Percentiles rank a stretch among this genome's conserved stretches.
These are phyloP conservation scores for Atkinsonella hypoxylon DNA, from an alignment of 2,329 filamentous ascomycete species.

Conservation along the genomic window DNA sequence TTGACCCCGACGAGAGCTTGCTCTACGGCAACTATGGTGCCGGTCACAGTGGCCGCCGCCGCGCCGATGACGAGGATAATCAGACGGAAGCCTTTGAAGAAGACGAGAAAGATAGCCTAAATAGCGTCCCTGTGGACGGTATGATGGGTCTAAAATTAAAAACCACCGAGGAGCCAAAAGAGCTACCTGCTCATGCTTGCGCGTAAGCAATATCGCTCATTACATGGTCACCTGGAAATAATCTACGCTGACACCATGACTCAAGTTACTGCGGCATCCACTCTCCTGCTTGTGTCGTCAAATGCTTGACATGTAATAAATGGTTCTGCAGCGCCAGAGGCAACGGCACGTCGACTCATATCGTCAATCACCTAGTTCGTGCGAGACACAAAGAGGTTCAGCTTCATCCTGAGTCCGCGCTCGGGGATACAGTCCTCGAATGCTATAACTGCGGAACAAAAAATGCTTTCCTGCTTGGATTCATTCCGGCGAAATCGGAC, in stretches of 20 bases:
- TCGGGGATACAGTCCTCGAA: constrained; percentile 92
- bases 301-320: constrained; percentile 89
- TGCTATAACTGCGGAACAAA: constrained; percentile 99
- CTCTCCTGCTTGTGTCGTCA: constrained; percentile 88
- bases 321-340: constrained; percentile 98
- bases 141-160: constrained; percentile 51
- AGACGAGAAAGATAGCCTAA: constrained; percentile 64
- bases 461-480: constrained; percentile 93
- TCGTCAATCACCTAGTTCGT: constrained; percentile 94
- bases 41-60: constrained; percentile 45
- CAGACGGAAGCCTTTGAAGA: constrained; percentile 74
- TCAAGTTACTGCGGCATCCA: constrained; percentile 90
- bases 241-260: neutral
- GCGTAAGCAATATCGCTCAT: constrained; percentile 46
- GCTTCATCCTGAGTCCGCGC: constrained; percentile 80
- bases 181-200: constrained; percentile 90
- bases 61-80: constrained; percentile 81
- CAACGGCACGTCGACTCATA: constrained; percentile 93
- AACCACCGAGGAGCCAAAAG: constrained; percentile 65
- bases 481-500: constrained; percentile 97
- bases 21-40: constrained; percentile 60
- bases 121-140: constrained; percentile 70
- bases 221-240: neutral
- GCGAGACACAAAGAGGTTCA: constrained; percentile 98
- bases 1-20: constrained; percentile 70